A percentile compares a stretch with the other conserved stretches of the same genome.
phyloP scores from a whole-genome alignment of 2,329 filamentous ascomycete genomes.

The Purpureocillium takamizusanense region DNA sequence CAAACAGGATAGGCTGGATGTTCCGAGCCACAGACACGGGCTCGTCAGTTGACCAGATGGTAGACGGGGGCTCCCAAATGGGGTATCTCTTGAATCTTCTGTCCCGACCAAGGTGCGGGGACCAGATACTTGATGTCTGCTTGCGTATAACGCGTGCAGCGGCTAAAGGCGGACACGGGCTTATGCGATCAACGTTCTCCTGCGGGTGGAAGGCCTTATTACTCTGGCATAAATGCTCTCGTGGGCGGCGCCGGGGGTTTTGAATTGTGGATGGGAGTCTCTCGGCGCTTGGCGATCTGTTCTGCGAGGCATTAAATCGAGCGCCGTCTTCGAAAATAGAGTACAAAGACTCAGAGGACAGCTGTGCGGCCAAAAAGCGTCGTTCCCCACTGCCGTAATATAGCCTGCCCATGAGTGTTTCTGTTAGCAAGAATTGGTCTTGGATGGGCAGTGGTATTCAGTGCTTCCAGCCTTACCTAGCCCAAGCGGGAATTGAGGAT shows the following conservation, averaged over 20 bases:
- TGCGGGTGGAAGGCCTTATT: too few species aligned
- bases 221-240: conserved; percentile 15
- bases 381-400: conserved; percentile 64
- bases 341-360: conserved; percentile 34
- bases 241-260: conserved; percentile 34
- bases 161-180: conserved; percentile 20
- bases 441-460: too few species aligned
- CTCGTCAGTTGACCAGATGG: conserved; percentile 54
- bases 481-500: conserved; percentile 43
- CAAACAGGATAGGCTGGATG: conserved; percentile 66
- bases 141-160: conserved; percentile 27
- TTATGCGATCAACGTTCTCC: conserved; percentile 15
- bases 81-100: conserved; percentile 48
- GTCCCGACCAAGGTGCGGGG: conserved; percentile 61
- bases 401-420: conserved; percentile 30
- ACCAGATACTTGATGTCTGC: conserved; percentile 58
- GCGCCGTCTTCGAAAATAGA: conserved; percentile 40
- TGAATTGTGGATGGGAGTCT: conserved; percentile 35
- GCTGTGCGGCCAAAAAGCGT: conserved; percentile 36
- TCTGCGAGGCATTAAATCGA: conserved; percentile 33
- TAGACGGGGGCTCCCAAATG: conserved; percentile 65
- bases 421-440: not conserved
- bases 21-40: conserved; percentile 59
- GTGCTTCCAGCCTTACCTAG: conserved; percentile 28
- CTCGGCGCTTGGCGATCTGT: conserved; percentile 41